phyloP scores from a whole-genome alignment of 352 stramenopile genomes.

The Globisporangium sylvaticum region DNA sequence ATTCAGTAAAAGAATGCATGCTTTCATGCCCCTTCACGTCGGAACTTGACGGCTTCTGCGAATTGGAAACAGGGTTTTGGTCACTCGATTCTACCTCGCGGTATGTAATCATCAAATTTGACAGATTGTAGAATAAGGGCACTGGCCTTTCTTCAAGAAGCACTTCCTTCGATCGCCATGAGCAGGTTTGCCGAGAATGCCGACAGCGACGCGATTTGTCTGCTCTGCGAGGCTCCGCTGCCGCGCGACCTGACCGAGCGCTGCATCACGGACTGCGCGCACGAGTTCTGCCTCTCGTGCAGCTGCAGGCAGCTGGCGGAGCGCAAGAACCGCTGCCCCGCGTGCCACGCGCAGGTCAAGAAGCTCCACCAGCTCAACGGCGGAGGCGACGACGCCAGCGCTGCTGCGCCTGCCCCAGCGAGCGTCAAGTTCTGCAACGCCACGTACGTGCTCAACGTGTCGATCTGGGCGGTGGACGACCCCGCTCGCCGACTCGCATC shows the following conservation, averaged over 20 bases:
- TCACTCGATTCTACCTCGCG: too few species aligned
- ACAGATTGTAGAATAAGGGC: too few species aligned
- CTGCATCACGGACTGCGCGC: slow-evolving; percentile 72
- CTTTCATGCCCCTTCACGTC: too few species aligned
- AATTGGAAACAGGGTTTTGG: too few species aligned
- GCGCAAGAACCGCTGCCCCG: slow-evolving; percentile 65
- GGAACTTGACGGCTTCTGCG: too few species aligned
- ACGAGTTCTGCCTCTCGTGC: slow-evolving; percentile 79
- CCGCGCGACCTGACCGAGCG: slow-evolving; percentile 29
- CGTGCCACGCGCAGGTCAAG: slow-evolving; percentile 56
- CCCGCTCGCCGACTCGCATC: slow-evolving; percentile 51
- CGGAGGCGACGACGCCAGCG: neutral
- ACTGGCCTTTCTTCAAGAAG: too few species aligned
- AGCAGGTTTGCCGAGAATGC: neutral
- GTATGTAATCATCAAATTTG: too few species aligned
- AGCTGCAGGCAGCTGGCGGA: slow-evolving; percentile 46
- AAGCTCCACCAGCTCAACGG: slow-evolving; percentile 51
- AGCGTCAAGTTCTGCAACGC: slow-evolving; percentile 80
- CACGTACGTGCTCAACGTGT: slow-evolving; percentile 73
- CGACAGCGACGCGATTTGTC: slow-evolving; percentile 29
- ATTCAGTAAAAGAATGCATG: too few species aligned
- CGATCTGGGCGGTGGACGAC: slow-evolving; percentile 75
- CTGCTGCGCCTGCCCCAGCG: slow-evolving; percentile 30
- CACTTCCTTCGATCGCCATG: neutral
- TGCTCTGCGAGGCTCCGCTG: slow-evolving; percentile 51